Evolutionary conservation across 2,329 filamentous ascomycete genomes (phyloP).

Genomic region (Exophiala sp.): DNA sequence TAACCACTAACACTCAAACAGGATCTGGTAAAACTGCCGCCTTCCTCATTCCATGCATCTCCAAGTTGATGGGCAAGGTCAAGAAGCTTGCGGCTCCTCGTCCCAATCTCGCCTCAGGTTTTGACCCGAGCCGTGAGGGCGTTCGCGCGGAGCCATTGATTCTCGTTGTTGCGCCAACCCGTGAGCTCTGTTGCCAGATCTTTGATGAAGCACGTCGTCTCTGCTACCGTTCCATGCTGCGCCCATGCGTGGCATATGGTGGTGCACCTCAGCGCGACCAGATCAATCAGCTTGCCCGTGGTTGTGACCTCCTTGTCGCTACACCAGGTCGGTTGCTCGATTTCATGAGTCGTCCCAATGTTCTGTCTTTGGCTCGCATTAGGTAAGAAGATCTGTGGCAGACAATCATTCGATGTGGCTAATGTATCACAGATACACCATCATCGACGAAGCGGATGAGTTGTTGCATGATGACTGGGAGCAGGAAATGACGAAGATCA

Average conservation of each 20-base stretch:
- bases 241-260: slow-evolving; percentile 83
- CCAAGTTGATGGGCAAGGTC: slow-evolving; percentile 90
- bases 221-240: slow-evolving; percentile 90
- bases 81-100: slow-evolving; percentile 77
- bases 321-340: slow-evolving; percentile 82
- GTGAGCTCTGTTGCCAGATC: slow-evolving; percentile 88
- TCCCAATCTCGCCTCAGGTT: slow-evolving; percentile 55
- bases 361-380: slow-evolving; percentile 68
- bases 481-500: slow-evolving; percentile 65
- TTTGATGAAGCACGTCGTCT: slow-evolving; percentile 90
- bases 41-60: slow-evolving; percentile 82
- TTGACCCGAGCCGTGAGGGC: slow-evolving; percentile 45
- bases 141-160: slow-evolving; percentile 81
- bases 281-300: slow-evolving; percentile 65
- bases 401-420: not conserved
- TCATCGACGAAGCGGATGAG: slow-evolving; percentile 95
- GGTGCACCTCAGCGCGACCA: slow-evolving; percentile 69
- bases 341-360: slow-evolving; percentile 63
- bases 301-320: slow-evolving; percentile 83
- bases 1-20: slow-evolving; percentile 35
- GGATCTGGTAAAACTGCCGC: slow-evolving; percentile 95
- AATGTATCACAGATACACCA: slow-evolving; percentile 48
- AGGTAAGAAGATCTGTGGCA: slow-evolving; percentile 29
- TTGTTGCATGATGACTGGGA: slow-evolving; percentile 77
- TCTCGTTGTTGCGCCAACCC: slow-evolving; percentile 75